Conservation (phyloP, 225 moss, liverwort and hornwort genomes). For the Straminergon stramineum region DNA sequence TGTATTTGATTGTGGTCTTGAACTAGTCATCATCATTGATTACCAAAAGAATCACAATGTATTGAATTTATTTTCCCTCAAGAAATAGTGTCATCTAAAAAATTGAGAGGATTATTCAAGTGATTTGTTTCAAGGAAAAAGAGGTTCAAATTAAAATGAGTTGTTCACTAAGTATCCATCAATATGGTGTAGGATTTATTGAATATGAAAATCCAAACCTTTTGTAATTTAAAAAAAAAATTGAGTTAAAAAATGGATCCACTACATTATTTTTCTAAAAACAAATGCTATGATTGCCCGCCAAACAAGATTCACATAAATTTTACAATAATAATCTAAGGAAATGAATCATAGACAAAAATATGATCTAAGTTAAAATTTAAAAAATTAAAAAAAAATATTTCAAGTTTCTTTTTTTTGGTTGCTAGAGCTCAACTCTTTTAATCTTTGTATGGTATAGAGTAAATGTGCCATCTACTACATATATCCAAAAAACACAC, state of each 20-base stretch:
- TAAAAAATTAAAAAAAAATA: not conserved
- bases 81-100: fast-evolving
- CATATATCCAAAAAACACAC: too few species aligned
- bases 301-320: not conserved
- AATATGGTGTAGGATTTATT: not conserved
- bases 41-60: not conserved
- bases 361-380: not conserved
- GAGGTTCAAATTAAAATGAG: fast-evolving
- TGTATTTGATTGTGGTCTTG: fast-evolving
- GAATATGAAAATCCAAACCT: too few species aligned
- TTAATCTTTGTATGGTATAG: too few species aligned
- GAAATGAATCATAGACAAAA: not conserved
- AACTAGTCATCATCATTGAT: not conserved
- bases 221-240: not conserved
- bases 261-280: not conserved
- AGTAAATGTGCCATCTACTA: too few species aligned
- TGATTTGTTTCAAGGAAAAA: not conserved
- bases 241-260: not conserved
- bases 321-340: not conserved
- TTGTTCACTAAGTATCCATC: not conserved
- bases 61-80: not conserved
- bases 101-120: not conserved
- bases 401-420: not conserved
- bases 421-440: fast-evolving
- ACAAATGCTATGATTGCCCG: fast-evolving